phyloP scores from a whole-genome alignment of 192 early-diverging fungal genomes.

The Radiomyces spectabilis region DNA sequence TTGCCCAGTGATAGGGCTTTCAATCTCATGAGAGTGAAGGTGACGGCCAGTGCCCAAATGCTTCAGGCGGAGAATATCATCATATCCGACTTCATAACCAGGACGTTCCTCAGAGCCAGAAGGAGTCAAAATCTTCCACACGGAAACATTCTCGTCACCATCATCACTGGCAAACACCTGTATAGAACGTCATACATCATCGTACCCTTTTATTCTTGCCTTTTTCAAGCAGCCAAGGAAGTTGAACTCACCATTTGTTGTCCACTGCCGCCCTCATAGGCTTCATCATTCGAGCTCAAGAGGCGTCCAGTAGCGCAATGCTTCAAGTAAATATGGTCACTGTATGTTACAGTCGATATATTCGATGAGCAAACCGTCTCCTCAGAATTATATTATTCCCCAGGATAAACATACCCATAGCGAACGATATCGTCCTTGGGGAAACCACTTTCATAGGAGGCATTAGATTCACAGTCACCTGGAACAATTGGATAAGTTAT shows the following conservation, averaged over 20 bases:
- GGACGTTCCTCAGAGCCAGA: slow-evolving; percentile 32
- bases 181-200: background rate
- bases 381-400: background rate
- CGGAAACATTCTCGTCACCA: slow-evolving; percentile 31
- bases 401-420: background rate
- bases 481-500: no score
- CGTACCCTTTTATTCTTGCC: background rate
- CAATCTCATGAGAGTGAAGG: slow-evolving; percentile 48
- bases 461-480: no score
- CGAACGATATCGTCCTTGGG: slow-evolving; percentile 4
- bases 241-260: slow-evolving; percentile 33
- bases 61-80: slow-evolving; percentile 43
- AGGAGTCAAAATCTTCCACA: slow-evolving; percentile 51
- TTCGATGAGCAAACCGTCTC: background rate
- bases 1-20: slow-evolving; percentile 40
- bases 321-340: slow-evolving; percentile 39
- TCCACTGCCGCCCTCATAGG: slow-evolving; percentile 39
- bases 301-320: slow-evolving; percentile 42
- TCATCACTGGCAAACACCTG: slow-evolving; percentile 35
- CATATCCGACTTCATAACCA: slow-evolving; percentile 39
- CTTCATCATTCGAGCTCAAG: slow-evolving; percentile 36
- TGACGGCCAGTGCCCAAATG: slow-evolving; percentile 39
- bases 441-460: no score
- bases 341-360: background rate
- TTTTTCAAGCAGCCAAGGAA: no score